Percentiles rank a stretch among this genome's conserved stretches.
These are phyloP conservation scores for Begonia masoniana DNA, from an alignment of 306 rosid genomes.

Conservation along the genomic window DNA sequence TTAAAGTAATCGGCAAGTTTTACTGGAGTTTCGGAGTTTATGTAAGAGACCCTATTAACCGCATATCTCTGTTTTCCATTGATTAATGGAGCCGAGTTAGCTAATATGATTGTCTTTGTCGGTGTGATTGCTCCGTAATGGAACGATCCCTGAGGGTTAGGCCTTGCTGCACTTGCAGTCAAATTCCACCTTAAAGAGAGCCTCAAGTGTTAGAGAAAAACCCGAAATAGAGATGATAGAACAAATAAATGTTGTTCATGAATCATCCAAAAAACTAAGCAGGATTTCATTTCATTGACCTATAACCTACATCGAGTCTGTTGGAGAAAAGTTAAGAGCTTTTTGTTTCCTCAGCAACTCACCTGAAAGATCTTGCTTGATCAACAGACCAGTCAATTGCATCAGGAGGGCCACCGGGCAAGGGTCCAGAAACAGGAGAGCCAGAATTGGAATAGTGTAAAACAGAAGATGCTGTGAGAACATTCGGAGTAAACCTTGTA, in stretches of 20 bases:
- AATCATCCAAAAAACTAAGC: too few relatives aligned
- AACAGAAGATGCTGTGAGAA: constrained; percentile 50
- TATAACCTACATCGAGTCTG: too few relatives aligned
- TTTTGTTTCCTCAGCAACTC: background rate
- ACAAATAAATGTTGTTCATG: too few relatives aligned
- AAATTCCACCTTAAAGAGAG: constrained; percentile 71
- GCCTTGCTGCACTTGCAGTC: constrained; percentile 98
- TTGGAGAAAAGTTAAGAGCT: too few relatives aligned
- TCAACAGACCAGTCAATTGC: constrained; percentile 60
- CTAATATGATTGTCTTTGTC: constrained; percentile 48
- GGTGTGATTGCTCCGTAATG: constrained; percentile 76
- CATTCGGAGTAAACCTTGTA: constrained; percentile 49
- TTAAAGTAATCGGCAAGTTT: constrained; percentile 96
- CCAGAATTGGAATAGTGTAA: constrained; percentile 67
- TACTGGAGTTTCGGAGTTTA: constrained; percentile 79
- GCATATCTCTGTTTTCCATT: constrained; percentile 78
- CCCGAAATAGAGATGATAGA: background rate
- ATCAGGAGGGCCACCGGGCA: constrained; percentile 54
- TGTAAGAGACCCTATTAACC: constrained; percentile 56
- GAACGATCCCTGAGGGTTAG: constrained; percentile 95
- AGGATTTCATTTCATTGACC: too few relatives aligned
- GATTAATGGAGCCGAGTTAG: constrained; percentile 59
- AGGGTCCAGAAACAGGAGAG: constrained; percentile 50
- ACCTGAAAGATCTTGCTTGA: constrained; percentile 90
- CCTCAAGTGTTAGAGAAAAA: background rate